These are phyloP conservation scores for Groenewaldozyma tartarivorans DNA, from an alignment of 805 yeast species.

Conservation along the genomic window DNA sequence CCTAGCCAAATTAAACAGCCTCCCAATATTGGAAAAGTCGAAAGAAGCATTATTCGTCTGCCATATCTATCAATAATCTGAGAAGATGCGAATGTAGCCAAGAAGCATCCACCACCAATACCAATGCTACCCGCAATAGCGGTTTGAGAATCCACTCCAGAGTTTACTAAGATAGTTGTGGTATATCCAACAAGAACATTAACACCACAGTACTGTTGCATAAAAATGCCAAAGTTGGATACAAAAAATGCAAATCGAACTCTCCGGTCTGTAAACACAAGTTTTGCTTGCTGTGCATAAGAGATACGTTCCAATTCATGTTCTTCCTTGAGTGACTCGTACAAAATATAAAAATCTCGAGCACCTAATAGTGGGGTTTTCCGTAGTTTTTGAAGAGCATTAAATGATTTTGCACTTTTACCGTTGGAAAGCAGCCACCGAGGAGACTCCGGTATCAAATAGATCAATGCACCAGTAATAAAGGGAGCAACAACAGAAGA, in stretches of 20 bases:
- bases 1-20: constrained; percentile 30
- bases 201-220: constrained; percentile 49
- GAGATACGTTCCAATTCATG: constrained; percentile 25
- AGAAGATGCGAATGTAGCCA: constrained; percentile 40
- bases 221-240: constrained; percentile 41
- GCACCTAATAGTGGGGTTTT: constrained; percentile 30
- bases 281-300: constrained; percentile 29
- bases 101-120: constrained; percentile 38
- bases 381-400: constrained; percentile 1
- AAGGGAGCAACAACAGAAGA: constrained; percentile 51
- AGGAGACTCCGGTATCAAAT: constrained; percentile 8
- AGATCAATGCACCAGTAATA: constrained; percentile 38
- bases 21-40: constrained; percentile 42
- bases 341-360: constrained; percentile 41
- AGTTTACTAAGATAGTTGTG: constrained; percentile 37
- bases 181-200: constrained; percentile 45
- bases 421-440: constrained; percentile 3
- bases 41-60: constrained; percentile 37
- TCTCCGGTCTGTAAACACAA: constrained; percentile 37
- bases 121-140: constrained; percentile 44
- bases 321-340: constrained; percentile 39
- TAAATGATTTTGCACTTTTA: not conserved
- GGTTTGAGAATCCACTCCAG: constrained; percentile 34
- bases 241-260: constrained; percentile 44
- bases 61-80: constrained; percentile 42